These are phyloP conservation scores for Gastrolobium bilobum DNA, from an alignment of 306 rosid species.

Conservation along the genomic window DNA sequence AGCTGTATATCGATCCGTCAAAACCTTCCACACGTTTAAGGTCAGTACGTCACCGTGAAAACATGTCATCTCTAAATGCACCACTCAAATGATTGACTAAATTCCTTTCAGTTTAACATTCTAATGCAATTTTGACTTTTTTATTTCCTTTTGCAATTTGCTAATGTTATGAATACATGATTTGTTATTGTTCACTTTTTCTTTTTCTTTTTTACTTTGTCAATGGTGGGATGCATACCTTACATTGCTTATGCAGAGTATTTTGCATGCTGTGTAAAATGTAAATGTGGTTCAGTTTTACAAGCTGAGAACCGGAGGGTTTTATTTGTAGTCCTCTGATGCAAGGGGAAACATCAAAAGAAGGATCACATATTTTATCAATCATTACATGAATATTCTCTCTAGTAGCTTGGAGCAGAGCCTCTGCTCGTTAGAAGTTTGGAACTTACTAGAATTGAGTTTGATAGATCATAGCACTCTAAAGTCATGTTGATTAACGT, in stretches of 20 bases:
- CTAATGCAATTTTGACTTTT: neutral
- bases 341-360: conserved; percentile 5
- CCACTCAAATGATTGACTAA: neutral
- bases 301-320: conserved; percentile 12
- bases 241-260: neutral
- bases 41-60: conserved; percentile 48
- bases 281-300: conserved; percentile 19
- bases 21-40: conserved; percentile 69
- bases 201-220: too few relatives aligned
- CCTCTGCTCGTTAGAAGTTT: neutral
- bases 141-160: conserved; percentile 16
- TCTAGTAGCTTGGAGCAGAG: conserved; percentile 20
- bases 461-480: conserved; percentile 22
- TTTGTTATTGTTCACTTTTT: neutral
- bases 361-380: neutral
- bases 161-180: conserved; percentile 23
- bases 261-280: neutral
- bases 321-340: conserved; percentile 15
- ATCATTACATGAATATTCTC: neutral
- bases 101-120: neutral
- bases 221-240: neutral
- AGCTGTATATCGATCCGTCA: conserved; percentile 78
- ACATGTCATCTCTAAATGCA: conserved; percentile 5
- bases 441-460: conserved; percentile 20
- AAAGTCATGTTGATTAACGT: conserved; percentile 1